Evolutionary conservation across 495 filamentous ascomycete species (phyloP).

Genomic region (Penicillium parvum): DNA sequence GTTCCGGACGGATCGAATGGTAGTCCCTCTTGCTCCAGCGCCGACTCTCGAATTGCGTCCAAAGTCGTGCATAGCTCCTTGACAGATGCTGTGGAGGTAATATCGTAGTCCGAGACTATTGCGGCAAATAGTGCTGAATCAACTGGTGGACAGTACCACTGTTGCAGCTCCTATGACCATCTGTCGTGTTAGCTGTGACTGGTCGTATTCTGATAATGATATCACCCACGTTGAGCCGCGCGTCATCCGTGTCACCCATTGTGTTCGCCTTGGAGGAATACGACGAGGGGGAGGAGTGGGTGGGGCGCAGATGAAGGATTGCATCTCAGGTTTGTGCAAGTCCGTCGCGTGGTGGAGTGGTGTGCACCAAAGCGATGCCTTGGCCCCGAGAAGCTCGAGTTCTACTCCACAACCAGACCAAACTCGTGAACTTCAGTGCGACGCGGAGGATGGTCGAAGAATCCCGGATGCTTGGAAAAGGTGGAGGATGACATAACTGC

Average conservation of each 20-base stretch:
- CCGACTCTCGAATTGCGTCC: constrained; percentile 53
- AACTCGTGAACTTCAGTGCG: too few relatives aligned
- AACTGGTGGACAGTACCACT: constrained; percentile 57
- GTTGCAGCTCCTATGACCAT: constrained; percentile 35
- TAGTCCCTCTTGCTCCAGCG: constrained; percentile 58
- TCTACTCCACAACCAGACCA: background rate
- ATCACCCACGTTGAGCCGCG: background rate
- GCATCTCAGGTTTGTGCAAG: too few relatives aligned
- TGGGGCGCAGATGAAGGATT: background rate
- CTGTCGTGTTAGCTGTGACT: background rate
- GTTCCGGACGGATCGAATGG: constrained; percentile 77
- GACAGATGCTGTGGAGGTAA: constrained; percentile 45
- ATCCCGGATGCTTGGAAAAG: background rate
- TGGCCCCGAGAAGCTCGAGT: too few relatives aligned
- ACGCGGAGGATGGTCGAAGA: too few relatives aligned
- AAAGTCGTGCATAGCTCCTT: constrained; percentile 50
- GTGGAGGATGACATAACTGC: background rate
- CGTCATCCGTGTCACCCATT: background rate
- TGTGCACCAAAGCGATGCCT: too few relatives aligned
- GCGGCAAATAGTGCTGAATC: constrained; percentile 63
- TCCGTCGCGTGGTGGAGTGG: too few relatives aligned
- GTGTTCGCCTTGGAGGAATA: background rate
- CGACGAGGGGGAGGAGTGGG: background rate
- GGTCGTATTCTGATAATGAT: background rate
- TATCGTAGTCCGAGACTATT: constrained; percentile 61